Evolutionary conservation across 257 asterid genomes (phyloP), one percentile per base, ranked within the genome.

Genomic region (Gentiana straminea): DNA sequence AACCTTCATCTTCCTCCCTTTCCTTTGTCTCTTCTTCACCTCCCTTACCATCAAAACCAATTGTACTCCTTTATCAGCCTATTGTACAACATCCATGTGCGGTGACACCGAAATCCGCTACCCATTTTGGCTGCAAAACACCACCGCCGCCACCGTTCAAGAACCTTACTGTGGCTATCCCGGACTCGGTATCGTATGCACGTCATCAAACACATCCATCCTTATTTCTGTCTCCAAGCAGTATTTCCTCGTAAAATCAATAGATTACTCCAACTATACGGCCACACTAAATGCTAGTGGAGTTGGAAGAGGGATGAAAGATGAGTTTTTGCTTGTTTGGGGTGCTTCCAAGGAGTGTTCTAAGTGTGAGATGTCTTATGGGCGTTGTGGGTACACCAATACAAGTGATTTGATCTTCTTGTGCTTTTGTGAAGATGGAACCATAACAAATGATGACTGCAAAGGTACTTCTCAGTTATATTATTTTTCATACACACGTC

Each of bases 311-410:
- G 69, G 45, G 15, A 58, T 67, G 64, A 34, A 50, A 3, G 70
- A 59, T 0, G 73, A 73, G 41, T 72, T 72, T 55, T 54, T 54
- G 50, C 60, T 72, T 13, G 54, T 55, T 57, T 72, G 70, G 70
- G 2, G 55, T 2, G 1, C 10, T 3, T 24, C 33, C 11, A 0
- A 0, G 24, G 11, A 59, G 1, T 72, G 73, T 35, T 13, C 15
- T 0, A 10, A 1, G 13, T 67, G 77, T 15, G 67, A 72, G 49
- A 1, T 4, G 1, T 72, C 77, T 1, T 0, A 49, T 0, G 77
- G 73, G 55, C 35, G n/a, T 1, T 71, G 77, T 13, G 73, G 70
- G 11, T 58, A 34, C 65, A 63, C 38, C 35, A 10, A 12, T 58
- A n/a, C 3, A n/a, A 57, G 2, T 5, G 4, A 50, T 13, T 0